Percentiles rank a stretch among this genome's conserved stretches.
Conservation (phyloP, 768 basidiomycete species). For the Lactarius sp. region DNA sequence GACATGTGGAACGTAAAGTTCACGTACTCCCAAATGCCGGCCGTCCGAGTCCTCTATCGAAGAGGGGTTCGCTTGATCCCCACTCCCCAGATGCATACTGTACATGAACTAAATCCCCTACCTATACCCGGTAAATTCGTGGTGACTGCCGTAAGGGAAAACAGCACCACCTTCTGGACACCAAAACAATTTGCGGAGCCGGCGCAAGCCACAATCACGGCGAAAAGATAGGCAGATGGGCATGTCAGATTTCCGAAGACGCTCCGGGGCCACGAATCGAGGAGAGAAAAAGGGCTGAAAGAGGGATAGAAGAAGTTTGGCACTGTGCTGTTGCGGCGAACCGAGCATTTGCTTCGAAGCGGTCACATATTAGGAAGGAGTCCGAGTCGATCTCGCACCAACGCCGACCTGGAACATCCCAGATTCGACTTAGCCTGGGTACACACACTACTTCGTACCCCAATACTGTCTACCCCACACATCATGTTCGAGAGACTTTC, state of each 20-base stretch:
- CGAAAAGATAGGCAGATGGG: not conserved
- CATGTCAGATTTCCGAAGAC: not conserved
- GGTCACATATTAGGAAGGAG: too few species aligned
- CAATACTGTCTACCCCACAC: not conserved
- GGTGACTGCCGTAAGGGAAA: too few species aligned
- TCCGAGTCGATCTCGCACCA: not conserved
- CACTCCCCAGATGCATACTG: not conserved
- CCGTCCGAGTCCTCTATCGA: slow-evolving; percentile 8
- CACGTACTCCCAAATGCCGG: not conserved
- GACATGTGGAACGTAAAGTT: not conserved
- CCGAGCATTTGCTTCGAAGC: too few species aligned
- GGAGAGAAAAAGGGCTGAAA: not conserved
- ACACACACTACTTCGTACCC: not conserved
- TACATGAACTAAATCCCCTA: not conserved
- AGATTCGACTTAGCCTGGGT: not conserved
- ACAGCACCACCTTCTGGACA: too few species aligned
- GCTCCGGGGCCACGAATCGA: not conserved
- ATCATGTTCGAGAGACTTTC: not conserved
- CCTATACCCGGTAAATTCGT: too few species aligned
- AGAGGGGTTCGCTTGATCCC: not conserved
- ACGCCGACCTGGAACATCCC: not conserved
- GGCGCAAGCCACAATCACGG: not conserved
- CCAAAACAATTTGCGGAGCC: too few species aligned
- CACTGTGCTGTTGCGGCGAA: too few species aligned
- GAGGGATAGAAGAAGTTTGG: not conserved